These are phyloP conservation scores for Apiotrichum brassicae DNA, from an alignment of 1,284 basidiomycete genomes.

Conservation along the genomic window DNA sequence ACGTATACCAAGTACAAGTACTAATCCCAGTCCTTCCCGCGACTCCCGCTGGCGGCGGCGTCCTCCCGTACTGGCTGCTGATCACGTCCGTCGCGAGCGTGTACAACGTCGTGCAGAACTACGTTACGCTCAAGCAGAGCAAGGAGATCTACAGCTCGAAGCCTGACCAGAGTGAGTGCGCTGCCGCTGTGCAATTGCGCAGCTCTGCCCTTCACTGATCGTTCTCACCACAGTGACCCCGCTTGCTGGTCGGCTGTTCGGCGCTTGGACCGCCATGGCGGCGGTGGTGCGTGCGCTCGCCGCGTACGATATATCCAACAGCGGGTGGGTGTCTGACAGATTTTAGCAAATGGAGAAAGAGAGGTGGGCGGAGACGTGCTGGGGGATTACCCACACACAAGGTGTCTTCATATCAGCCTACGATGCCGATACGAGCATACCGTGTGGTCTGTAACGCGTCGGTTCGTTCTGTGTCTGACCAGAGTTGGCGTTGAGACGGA, in stretches of 20 bases:
- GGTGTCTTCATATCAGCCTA: no score
- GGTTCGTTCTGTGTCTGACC: no score
- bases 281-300: constrained; percentile 74
- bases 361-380: no score
- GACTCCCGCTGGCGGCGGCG: constrained; percentile 49
- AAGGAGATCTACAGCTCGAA: constrained; percentile 66
- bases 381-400: no score
- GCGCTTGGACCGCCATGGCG: constrained; percentile 76
- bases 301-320: constrained; percentile 75
- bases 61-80: constrained; percentile 78
- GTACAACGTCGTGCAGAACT: constrained; percentile 80
- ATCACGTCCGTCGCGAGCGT: constrained; percentile 66
- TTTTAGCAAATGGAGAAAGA: no score
- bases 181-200: neutral
- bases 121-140: constrained; percentile 67
- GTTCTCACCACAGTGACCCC: constrained; percentile 59
- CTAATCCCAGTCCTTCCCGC: constrained; percentile 24
- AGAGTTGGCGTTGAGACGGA: no score
- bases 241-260: constrained; percentile 81
- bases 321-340: constrained; percentile 54
- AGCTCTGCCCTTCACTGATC: neutral
- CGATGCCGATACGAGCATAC: no score
- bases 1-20: neutral
- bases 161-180: constrained; percentile 48
- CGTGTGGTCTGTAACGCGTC: no score